Base-by-base conservation (phyloP, 257 asterid genomes). In the Lithospermum erythrorhizon region DNA sequence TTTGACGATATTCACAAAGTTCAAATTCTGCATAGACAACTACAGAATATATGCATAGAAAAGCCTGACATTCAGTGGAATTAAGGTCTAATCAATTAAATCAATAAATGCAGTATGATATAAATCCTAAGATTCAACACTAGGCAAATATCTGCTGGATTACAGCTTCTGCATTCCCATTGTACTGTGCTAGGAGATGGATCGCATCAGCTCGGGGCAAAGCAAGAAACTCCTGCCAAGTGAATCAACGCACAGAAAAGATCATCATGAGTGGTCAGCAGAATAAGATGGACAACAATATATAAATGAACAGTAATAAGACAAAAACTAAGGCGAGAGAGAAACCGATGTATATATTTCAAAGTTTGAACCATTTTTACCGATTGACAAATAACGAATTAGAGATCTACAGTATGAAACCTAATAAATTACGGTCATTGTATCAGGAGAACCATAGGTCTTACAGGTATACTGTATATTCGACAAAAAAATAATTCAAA, bases 121-220 rank as follows among this genome's bases (percentile, higher is more conserved):
- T 4, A 27, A 17, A 21, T 10, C 41, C 19, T 21, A 45, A 37
- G 63, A 48, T 21, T 32, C 23, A n/a, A 53, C 23, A 65, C 77
- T 78, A 88, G 18, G 86, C 72, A 71, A 87, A 93, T 62, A 93
- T 81, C 73, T 93, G 99, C 81, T 93, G 96, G 62, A 93, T 93
- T 56, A 89, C 91, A 49, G 78, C 82, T 82, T 89, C 99, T 13
- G 99, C 95, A 67, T 87, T 85, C 61, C 99, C 96, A 3, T 89
- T 81, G 66, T 87, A 89, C 74, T 93, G 97, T 6, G 85, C 81
- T 69, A 89, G 94, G 67, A 93, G 96, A 83, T 87, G 97, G 68
- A 93, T 93, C 13, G 99, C 97, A 67, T 93, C 99, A 2, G 97
- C 97, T 70, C 97, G 76, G 9, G 99, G 88, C 71, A 89, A 72